Evolutionary conservation across 2,329 filamentous ascomycete species (phyloP), one percentile per base, ranked within the genome.

Genomic region (Sclerotinia nivalis): DNA sequence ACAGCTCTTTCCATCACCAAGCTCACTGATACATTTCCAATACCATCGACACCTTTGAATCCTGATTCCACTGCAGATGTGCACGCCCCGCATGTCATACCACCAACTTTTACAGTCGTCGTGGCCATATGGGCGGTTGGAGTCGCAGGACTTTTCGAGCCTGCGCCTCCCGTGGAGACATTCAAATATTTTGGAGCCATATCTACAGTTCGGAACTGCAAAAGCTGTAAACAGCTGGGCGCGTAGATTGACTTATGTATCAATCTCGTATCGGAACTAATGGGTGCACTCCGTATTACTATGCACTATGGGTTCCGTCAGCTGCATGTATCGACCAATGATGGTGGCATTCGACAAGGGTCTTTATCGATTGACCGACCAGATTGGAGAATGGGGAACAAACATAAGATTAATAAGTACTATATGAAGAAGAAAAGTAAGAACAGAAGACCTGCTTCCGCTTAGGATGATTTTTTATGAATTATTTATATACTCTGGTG

Each of bases 1-100:
- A 98, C 94, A n/a, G 95, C 96, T 71, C 95, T 89, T 80, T 97
- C 94, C 89, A 97, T 97, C 69, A 97, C 91, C 76, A 99, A 83
- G 79, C 93, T 97, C 76, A 99, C 91, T 13, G 93, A 96, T 71
- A 98, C 93, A 75, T 86, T 93, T 73, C 91, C 92, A 13, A 96
- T 89, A 68, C 96, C 95, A 52, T 91, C 85, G 7, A 97, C 86
- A 74, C 87, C 88, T 77, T 93, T 91, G 82, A 99, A 97, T 74
- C 92, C 96, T 71, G 91, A 88, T 84, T 98, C 95, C 75, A 99
- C 91, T n/a, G 96, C 91, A 58, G 94, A 96, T 40, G 95, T 97
- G 80, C 96, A 99, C 75, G 95, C 91, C 78, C 95, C 94, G 82
- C 96, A 99, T 73, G 89, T 91, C 89, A 91, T 99, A 75, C 96